A percentile compares a stretch with the other conserved stretches of the same genome.
Evolutionary conservation across 2,329 filamentous ascomycete species (phyloP).

Genomic region (Trichoderma atroviride): DNA sequence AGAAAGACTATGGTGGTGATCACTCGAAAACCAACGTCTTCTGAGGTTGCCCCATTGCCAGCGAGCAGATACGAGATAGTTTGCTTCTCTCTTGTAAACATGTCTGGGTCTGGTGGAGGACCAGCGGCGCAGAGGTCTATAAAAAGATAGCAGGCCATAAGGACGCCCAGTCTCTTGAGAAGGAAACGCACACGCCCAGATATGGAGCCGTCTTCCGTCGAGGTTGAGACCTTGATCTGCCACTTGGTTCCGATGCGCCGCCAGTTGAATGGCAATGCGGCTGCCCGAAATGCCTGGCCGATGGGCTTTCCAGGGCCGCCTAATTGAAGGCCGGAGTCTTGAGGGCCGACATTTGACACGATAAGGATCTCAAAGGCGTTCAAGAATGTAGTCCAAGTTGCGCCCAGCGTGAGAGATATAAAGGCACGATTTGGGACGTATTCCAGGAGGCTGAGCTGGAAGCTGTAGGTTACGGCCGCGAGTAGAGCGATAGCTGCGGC

Average conservation of each 20-base stretch:
- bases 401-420: not conserved
- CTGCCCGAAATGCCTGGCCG: not conserved
- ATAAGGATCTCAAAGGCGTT: not conserved
- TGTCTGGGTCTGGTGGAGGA: not conserved
- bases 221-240: not conserved
- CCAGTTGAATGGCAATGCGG: conserved; percentile 9
- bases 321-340: not conserved
- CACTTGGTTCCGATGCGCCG: conserved; percentile 12
- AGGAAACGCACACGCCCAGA: not conserved
- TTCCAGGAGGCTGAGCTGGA: not conserved
- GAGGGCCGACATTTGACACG: not conserved
- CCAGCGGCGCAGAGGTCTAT: not conserved
- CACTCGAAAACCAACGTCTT: not conserved
- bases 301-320: not conserved
- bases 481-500: not conserved
- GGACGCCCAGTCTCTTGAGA: not conserved
- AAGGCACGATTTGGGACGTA: not conserved
- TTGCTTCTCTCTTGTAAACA: not conserved
- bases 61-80: not conserved
- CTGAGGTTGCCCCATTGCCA: not conserved
- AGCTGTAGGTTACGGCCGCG: not conserved
- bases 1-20: not conserved
- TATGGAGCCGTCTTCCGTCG: not conserved
- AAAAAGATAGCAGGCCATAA: not conserved
- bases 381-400: not conserved